Base-by-base conservation (phyloP, 148 eudicot genomes). In the Amaranthus hypochondriacus region DNA sequence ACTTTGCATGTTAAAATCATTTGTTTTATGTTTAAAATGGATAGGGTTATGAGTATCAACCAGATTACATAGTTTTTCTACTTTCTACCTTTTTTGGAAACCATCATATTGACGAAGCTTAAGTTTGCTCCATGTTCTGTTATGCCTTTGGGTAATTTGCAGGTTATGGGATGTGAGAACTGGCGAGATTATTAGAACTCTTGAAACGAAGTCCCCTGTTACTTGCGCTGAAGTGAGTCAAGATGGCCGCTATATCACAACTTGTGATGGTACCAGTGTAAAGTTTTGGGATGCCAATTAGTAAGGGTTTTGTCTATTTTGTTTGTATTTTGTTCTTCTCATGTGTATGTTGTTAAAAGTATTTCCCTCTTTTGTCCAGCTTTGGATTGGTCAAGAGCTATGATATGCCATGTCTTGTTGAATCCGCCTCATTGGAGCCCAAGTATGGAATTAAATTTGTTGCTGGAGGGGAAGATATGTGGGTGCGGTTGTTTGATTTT, bases 381-480 rank as follows among this genome's bases (percentile, higher is more conserved):
- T 93, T 91, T 86, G 98, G 95, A 58, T 66, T 93, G 79, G 92
- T 93, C 56, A 93, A 88, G 89, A 89, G 95, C 81, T 89, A 86
- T 72, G 85, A 88, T 14, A 90, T 91, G 97, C 90, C 96, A 69
- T 89, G 88, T 82, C 83, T 81, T 48, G 84, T 93, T 60, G 98
- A 93, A 82, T 93, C 98, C 43, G 98, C 95, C 76, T 93, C 98
- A 0, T 76, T 93, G 82, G 98, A 93, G 79, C 97, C 98, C 9
- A 91, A 88, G 81, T 76, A 81, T 80, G 97, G 98, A 59, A 89
- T 88, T 68, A 93, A 91, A 81, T 93, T 93, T 58, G 82, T 91
- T 67, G 97, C 94, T 67, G 98, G 94, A 73, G 98, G 98, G 56
- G 98, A 89, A 87, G 98, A 93, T 77, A 87, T 93, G 98, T 93